phyloP scores from a whole-genome alignment of 2,329 filamentous ascomycete species.

The Sporothrix luriei region DNA sequence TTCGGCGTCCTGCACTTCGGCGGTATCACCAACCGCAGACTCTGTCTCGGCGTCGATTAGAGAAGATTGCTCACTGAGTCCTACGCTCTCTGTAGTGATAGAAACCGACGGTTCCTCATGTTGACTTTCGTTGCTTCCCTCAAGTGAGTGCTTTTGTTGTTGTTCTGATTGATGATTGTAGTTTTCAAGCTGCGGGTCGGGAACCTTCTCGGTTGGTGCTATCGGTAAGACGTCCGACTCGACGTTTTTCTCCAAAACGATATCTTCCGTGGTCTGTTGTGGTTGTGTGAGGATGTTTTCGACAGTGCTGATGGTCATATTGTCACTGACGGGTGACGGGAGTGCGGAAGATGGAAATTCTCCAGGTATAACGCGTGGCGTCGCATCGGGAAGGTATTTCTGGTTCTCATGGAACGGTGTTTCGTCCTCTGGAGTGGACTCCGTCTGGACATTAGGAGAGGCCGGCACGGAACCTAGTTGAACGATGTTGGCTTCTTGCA shows the following conservation, averaged over 20 bases:
- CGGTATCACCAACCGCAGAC: not conserved
- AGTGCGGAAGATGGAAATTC: not conserved
- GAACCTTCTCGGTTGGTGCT: not conserved
- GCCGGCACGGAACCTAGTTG: not conserved
- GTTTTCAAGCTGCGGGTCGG: not conserved
- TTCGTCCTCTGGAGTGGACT: not conserved
- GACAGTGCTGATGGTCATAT: not conserved
- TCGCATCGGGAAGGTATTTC: not conserved
- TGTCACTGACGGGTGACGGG: conserved; percentile 8
- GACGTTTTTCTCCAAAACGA: not conserved
- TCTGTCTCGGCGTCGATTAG: not conserved
- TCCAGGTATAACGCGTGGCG: not conserved
- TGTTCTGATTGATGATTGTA: not conserved
- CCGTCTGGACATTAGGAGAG: not conserved
- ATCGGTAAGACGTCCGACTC: not conserved
- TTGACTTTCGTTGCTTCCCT: not conserved
- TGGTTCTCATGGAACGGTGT: not conserved
- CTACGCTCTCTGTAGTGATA: not conserved
- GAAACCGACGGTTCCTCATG: not conserved
- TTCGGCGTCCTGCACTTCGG: not conserved
- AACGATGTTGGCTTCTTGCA: not conserved
- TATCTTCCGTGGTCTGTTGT: not conserved
- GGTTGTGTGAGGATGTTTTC: not conserved
- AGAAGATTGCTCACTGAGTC: not conserved
- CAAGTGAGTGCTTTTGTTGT: not conserved